Base-by-base conservation (phyloP, 176 grass and related monocot genomes). In the Miscanthus lutarioriparius region DNA sequence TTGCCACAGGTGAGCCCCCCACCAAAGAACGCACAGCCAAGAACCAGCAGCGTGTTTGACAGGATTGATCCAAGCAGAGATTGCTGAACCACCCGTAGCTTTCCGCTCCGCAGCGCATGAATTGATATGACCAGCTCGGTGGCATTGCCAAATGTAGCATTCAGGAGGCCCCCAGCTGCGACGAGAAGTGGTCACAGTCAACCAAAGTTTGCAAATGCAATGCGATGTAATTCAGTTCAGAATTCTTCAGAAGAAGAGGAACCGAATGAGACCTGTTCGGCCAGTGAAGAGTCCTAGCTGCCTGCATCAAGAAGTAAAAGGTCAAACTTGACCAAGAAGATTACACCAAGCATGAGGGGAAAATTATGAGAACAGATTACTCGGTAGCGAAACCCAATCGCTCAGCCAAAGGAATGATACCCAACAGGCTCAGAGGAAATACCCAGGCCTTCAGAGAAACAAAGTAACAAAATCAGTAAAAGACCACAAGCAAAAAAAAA, bases 41-140 rank as follows among this genome's bases (percentile, higher is more conserved):
- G 82, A 77, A 97, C 91, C 32, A 97, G 86, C 8, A 97, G 88
- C 81, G 93, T 86, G 84, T 97, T 97, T 17, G 91, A 91, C 70
- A 97, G 38, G 87, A 97, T 93, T 32, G 89, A 97, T 80, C 94
- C 94, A 6, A 97, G 75, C 7, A 97, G 81, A 76, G 87, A 91
- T 54, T 97, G 91, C 58, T 97, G 94, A 28, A 97, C 91, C 19
- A 97, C 89, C 9, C 87, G 36, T 79, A 91, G 51, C 56, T 91
- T 91, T 41, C 91, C 89, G 27, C 81, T 85, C 70, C 87, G 82
- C 27, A 97, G 78, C 2, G 91, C 89, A 48, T 91, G 87, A 37
- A 97, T 86, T 19, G 94, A 97, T 93, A 93, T 97, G 74, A 97
- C 91, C 78, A 97, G 74, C 80, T 96, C 91, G 0, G 93, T 96